These are phyloP conservation scores for Aphanocladium album DNA, from an alignment of 2,329 filamentous ascomycete species.

Conservation along the genomic window DNA sequence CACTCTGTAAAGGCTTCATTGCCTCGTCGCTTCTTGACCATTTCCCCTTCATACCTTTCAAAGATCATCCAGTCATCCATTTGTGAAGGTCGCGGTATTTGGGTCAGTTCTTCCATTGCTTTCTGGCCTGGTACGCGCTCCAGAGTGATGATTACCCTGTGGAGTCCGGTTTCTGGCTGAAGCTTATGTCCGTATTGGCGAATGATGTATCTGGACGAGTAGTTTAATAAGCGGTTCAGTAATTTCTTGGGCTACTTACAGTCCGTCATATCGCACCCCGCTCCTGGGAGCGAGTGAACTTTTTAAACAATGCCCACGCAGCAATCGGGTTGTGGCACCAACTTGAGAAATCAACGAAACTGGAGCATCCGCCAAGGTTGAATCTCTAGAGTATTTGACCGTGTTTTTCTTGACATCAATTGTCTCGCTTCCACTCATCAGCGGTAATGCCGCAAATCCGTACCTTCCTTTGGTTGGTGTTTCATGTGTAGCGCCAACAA, in stretches of 20 bases:
- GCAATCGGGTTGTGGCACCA: constrained; percentile 45
- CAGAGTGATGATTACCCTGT: constrained; percentile 42
- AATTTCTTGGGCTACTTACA: constrained; percentile 36
- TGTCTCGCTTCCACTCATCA: constrained; percentile 48
- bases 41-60: constrained; percentile 40
- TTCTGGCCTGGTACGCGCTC: constrained; percentile 39
- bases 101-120: constrained; percentile 36
- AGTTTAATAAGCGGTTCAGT: background rate
- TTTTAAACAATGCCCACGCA: constrained; percentile 46
- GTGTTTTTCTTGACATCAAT: constrained; percentile 24
- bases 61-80: constrained; percentile 52
- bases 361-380: constrained; percentile 41
- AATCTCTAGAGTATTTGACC: constrained; percentile 42
- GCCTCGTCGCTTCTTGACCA: constrained; percentile 34
- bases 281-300: constrained; percentile 47
- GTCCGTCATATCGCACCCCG: constrained; percentile 53
- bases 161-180: constrained; percentile 33
- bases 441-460: constrained; percentile 42
- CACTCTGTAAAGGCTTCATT: constrained; percentile 36
- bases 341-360: constrained; percentile 44
- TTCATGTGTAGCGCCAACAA: constrained; percentile 41
- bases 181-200: constrained; percentile 41
- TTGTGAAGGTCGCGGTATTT: constrained; percentile 49
- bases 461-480: constrained; percentile 42
- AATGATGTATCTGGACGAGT: constrained; percentile 40